These are phyloP conservation scores for Heliophila coronopifolia DNA, from an alignment of 441 rosid genomes.

Conservation along the genomic window DNA sequence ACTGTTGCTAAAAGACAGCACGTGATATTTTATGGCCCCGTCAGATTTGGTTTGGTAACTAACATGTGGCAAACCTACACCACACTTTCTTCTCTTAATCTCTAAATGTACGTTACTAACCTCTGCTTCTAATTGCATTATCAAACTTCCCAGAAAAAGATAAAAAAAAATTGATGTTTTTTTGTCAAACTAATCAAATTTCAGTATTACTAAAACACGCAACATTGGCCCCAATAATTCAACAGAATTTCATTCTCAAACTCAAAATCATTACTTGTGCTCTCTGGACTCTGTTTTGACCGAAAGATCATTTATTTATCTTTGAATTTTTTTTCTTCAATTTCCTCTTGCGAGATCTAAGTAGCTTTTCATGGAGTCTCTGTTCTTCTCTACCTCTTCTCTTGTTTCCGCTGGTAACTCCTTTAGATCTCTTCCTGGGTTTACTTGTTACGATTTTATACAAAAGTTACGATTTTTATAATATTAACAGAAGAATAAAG, in stretches of 20 bases:
- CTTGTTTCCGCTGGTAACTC: conserved; percentile 38
- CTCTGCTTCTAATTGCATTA: background rate
- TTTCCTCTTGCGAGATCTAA: background rate
- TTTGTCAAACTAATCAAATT: background rate
- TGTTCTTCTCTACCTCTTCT: conserved; percentile 36
- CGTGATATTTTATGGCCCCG: background rate
- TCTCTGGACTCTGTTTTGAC: background rate
- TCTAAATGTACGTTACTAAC: background rate
- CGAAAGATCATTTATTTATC: background rate
- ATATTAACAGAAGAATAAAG: background rate
- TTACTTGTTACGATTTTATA: conserved; percentile 9
- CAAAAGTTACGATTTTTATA: background rate
- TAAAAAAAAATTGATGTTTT: too few species aligned
- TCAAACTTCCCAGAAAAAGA: background rate
- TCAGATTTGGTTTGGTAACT: background rate
- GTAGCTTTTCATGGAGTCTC: conserved; percentile 48
- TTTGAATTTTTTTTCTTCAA: background rate
- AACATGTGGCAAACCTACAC: conserved; percentile 20
- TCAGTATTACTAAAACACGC: background rate
- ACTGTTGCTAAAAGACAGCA: conserved; percentile 1
- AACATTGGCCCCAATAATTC: background rate
- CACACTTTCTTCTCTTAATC: conserved; percentile 15
- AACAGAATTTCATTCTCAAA: background rate
- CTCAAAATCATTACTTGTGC: background rate
- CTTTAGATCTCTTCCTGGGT: background rate